Percentiles rank a stretch among this genome's conserved stretches.
These are phyloP conservation scores for Cordyceps javanica DNA, from an alignment of 2,329 filamentous ascomycete genomes.

Conservation along the genomic window DNA sequence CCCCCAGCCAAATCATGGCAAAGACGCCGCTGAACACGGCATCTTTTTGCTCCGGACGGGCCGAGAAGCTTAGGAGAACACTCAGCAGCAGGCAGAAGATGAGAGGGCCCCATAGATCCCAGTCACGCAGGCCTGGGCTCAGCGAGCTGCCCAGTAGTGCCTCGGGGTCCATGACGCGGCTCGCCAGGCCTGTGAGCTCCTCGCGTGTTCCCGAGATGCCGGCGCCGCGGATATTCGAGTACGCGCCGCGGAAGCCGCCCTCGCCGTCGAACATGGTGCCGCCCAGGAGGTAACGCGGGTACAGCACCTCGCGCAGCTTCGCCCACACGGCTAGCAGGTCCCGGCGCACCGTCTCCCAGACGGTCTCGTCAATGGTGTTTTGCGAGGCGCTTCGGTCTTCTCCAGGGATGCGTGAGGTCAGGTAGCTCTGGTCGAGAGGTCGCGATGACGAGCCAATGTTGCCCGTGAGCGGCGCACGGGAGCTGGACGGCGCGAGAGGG, in stretches of 20 bases:
- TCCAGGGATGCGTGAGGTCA: constrained; percentile 84
- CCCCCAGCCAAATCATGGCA: constrained; percentile 92
- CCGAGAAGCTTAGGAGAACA: constrained; percentile 78
- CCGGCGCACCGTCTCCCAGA: constrained; percentile 93
- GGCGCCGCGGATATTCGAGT: constrained; percentile 53
- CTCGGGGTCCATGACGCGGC: constrained; percentile 61
- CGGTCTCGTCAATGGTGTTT: constrained; percentile 94
- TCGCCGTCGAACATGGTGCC: constrained; percentile 57
- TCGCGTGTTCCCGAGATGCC: constrained; percentile 55
- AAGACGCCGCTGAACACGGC: constrained; percentile 94
- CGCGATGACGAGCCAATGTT: constrained; percentile 65
- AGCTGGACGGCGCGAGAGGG: constrained; percentile 62
- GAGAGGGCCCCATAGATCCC: constrained; percentile 96
- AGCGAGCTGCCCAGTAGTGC: constrained; percentile 61
- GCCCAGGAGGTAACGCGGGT: constrained; percentile 84
- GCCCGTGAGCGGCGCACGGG: constrained; percentile 75
- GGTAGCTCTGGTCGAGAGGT: constrained; percentile 66
- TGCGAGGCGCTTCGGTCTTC: constrained; percentile 85
- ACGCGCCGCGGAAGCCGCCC: constrained; percentile 51
- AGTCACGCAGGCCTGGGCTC: constrained; percentile 87
- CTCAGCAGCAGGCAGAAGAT: constrained; percentile 89
- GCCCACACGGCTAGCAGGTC: constrained; percentile 92
- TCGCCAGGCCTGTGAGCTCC: constrained; percentile 55
- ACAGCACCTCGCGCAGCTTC: constrained; percentile 96
- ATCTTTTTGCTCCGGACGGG: constrained; percentile 73